phyloP scores from a whole-genome alignment of 768 basidiomycete species.

The Amanita pseudoporphyria region DNA sequence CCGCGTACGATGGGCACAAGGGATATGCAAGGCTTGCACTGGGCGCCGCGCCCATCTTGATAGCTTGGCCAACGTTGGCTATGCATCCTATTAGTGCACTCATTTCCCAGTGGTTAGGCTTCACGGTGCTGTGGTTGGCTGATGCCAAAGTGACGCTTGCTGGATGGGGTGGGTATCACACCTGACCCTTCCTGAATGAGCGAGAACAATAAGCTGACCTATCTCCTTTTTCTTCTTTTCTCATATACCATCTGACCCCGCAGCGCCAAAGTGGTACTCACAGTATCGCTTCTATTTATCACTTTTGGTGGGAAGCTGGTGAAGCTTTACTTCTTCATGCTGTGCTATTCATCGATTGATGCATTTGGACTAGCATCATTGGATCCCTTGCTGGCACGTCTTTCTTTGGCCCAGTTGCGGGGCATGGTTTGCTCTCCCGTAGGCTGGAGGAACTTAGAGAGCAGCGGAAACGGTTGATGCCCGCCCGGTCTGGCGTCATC shows the following conservation, averaged over 20 bases:
- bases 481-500: slow-evolving; percentile 38
- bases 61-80: slow-evolving; percentile 85
- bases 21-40: slow-evolving; percentile 72
- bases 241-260: too few species aligned
- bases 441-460: slow-evolving; percentile 53
- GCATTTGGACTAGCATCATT: slow-evolving; percentile 49
- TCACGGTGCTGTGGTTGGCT: slow-evolving; percentile 80
- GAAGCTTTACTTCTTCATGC: slow-evolving; percentile 4
- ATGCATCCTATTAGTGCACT: slow-evolving; percentile 74
- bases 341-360: not conserved
- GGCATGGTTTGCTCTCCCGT: slow-evolving; percentile 57
- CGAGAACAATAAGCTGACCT: slow-evolving; percentile 7
- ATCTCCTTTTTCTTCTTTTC: not conserved
- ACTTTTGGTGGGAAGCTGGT: slow-evolving; percentile 74
- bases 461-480: slow-evolving; percentile 38
- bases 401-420: slow-evolving; percentile 80
- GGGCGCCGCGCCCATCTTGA: slow-evolving; percentile 74
- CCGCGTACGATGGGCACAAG: slow-evolving; percentile 72
- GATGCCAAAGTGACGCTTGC: slow-evolving; percentile 63
- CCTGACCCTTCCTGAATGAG: not conserved
- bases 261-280: slow-evolving; percentile 92
- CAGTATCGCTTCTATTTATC: slow-evolving; percentile 98
- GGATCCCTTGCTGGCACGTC: slow-evolving; percentile 82
- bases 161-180: slow-evolving; percentile 73
- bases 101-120: slow-evolving; percentile 82